These are phyloP conservation scores for Umbelopsis sp. DNA, from an alignment of 192 early-diverging fungal species.

Conservation along the genomic window DNA sequence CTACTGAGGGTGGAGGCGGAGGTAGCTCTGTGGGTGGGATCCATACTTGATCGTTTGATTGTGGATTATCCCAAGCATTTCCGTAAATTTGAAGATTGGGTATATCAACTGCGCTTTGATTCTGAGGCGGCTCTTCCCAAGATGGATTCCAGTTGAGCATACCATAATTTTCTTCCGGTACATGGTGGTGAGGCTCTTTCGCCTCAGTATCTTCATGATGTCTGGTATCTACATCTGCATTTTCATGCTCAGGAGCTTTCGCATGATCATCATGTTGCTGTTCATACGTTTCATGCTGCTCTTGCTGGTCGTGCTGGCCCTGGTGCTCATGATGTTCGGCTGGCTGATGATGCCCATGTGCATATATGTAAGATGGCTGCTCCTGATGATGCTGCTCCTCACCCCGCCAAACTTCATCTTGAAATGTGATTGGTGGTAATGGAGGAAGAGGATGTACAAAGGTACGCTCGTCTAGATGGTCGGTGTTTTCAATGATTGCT, in stretches of 20 bases:
- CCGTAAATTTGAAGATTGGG: conserved; percentile 23
- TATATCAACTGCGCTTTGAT: conserved; percentile 21
- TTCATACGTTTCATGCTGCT: not conserved
- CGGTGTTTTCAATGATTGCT: conserved; percentile 3
- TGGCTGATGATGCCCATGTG: no score
- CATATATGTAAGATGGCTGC: not conserved
- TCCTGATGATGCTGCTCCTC: not conserved
- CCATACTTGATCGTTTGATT: conserved; percentile 22
- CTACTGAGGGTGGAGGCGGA: conserved; percentile 6
- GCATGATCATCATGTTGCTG: not conserved
- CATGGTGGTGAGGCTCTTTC: not conserved
- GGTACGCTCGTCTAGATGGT: conserved; percentile 13
- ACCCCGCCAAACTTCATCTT: not conserved
- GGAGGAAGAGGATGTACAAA: conserved; percentile 31
- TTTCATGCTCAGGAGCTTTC: not conserved
- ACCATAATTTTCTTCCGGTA: not conserved
- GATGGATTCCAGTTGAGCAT: conserved; percentile 37
- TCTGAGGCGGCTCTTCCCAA: conserved; percentile 24
- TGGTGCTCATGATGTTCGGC: no score
- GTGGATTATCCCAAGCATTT: conserved; percentile 36
- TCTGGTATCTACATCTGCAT: not conserved
- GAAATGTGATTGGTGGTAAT: conserved; percentile 22
- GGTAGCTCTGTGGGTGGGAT: conserved; percentile 20
- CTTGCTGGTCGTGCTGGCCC: no score
- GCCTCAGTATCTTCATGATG: not conserved